These are phyloP conservation scores for Ophiostoma pallidulum DNA, from an alignment of 2,329 filamentous ascomycete genomes.

Conservation along the genomic window DNA sequence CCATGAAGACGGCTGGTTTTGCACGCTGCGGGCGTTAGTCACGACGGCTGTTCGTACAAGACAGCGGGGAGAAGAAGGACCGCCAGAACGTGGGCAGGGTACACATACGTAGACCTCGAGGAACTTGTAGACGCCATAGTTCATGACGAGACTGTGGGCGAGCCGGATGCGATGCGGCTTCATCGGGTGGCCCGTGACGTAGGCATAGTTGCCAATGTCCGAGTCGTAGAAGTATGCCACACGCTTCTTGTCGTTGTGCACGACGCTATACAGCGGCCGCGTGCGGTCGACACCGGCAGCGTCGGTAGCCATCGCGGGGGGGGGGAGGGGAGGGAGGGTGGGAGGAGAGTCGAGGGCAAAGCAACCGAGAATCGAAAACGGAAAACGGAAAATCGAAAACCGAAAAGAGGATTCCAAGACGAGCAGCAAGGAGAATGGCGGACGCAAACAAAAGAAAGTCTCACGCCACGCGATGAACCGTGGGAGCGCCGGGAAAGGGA, in stretches of 20 bases:
- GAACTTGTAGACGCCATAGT: conserved; percentile 90
- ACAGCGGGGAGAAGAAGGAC: conserved; percentile 18
- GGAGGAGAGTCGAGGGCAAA: neutral
- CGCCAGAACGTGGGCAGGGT: neutral
- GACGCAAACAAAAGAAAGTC: too few relatives aligned
- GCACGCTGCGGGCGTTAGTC: too few relatives aligned
- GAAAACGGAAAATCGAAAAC: too few relatives aligned
- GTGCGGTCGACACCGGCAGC: conserved; percentile 31
- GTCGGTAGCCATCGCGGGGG: conserved; percentile 21
- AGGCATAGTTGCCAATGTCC: conserved; percentile 96
- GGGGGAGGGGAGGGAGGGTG: neutral
- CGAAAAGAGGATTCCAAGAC: neutral
- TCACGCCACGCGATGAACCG: too few relatives aligned
- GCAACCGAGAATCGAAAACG: neutral
- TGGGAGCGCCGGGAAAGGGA: too few relatives aligned
- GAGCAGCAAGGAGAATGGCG: neutral
- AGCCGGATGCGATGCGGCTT: conserved; percentile 94
- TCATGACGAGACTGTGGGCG: conserved; percentile 91
- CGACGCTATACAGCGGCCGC: conserved; percentile 37
- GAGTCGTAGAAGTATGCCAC: conserved; percentile 98
- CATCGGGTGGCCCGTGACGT: conserved; percentile 95
- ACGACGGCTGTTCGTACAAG: too few relatives aligned
- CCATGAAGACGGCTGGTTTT: conserved; percentile 77
- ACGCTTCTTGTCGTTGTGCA: conserved; percentile 53
- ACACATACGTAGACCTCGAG: conserved; percentile 87